Base-by-base conservation (phyloP, 306 rosid species). In the Cajanus cajan region DNA sequence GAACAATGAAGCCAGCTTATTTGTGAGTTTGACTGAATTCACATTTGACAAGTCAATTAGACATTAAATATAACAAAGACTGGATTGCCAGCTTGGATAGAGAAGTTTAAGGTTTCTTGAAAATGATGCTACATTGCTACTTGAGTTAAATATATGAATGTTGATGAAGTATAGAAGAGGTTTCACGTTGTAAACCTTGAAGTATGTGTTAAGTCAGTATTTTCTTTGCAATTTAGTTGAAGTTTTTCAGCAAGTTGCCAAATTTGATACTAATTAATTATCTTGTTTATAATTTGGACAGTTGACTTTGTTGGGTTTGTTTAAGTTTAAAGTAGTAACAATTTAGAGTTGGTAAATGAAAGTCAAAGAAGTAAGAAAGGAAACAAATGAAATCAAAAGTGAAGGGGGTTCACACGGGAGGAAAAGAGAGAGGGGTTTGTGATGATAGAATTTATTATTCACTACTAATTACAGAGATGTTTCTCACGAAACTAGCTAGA, bases 111-210 rank as follows among this genome's bases (percentile, higher is more conserved):
- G 69, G 41, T 65, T 73, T 73, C 80, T 80, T 80, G 43, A 71
- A 71, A 39, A 9, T 10, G 5, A 36, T 2, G 16, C 24, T 37
- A 36, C 19, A 6, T 61, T 1, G 43, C 22, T 14, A 61, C 14
- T 47, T 71, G 61, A 51, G 52, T 73, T 65, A 80, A 80, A 71
- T 63, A 80, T 80, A 18, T 40, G 79, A 37, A 80, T 24, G 43
- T 16, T 37, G 66, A 13, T 62, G 21, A 63, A 43, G 25, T 51
- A 19, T 66, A 9, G 65, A 65, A 36, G 31, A 8, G 70, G 54
- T 14, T 65, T 65, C 84, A 18, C 68, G 68, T 40, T 66, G 54
- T 65, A 10, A 54, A 19, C 73, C 80, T 73, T 31, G 76, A 64
- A 54, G 41, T 43, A 8, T 19, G 75, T 65, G 61, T 73, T 5